These are phyloP conservation scores for Gamarada debralockiae DNA, from an alignment of 495 filamentous ascomycete genomes.

Conservation along the genomic window DNA sequence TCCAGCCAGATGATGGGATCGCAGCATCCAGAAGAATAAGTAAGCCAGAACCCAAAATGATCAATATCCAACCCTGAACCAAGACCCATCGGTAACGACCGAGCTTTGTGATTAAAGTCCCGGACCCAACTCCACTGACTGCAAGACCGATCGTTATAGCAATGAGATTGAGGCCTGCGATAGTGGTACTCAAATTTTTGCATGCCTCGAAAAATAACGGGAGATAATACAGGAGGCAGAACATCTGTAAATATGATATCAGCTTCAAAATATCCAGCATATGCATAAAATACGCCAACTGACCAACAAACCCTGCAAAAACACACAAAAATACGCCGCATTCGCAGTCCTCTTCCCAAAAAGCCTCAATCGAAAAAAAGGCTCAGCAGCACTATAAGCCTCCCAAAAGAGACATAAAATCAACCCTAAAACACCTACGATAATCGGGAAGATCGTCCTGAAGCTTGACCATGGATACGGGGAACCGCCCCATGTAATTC, in stretches of 20 bases:
- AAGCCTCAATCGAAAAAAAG: constrained; percentile 38
- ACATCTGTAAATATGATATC: constrained; percentile 11
- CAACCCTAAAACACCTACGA: constrained; percentile 42
- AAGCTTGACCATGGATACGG: constrained; percentile 47
- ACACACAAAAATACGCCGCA: constrained; percentile 34
- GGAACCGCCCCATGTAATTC: constrained; percentile 44
- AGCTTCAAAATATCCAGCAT: not conserved
- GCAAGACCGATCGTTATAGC: constrained; percentile 38
- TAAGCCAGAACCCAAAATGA: constrained; percentile 38
- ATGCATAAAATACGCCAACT: not conserved
- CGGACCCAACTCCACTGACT: constrained; percentile 41
- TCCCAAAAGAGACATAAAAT: constrained; percentile 45
- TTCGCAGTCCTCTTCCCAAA: constrained; percentile 37
- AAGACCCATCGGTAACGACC: constrained; percentile 46
- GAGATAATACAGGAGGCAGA: constrained; percentile 54
- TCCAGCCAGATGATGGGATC: constrained; percentile 43
- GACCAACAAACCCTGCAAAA: constrained; percentile 39
- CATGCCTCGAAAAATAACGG: constrained; percentile 63
- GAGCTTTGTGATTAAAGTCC: constrained; percentile 40
- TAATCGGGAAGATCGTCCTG: constrained; percentile 52
- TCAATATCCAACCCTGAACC: constrained; percentile 48
- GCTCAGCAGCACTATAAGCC: constrained; percentile 31
- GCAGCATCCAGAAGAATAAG: constrained; percentile 42
- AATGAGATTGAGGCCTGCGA: constrained; percentile 56
- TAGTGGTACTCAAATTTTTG: constrained; percentile 47